phyloP scores from a whole-genome alignment of 2,329 filamentous ascomycete species.

The Cladophialophora immunda region DNA sequence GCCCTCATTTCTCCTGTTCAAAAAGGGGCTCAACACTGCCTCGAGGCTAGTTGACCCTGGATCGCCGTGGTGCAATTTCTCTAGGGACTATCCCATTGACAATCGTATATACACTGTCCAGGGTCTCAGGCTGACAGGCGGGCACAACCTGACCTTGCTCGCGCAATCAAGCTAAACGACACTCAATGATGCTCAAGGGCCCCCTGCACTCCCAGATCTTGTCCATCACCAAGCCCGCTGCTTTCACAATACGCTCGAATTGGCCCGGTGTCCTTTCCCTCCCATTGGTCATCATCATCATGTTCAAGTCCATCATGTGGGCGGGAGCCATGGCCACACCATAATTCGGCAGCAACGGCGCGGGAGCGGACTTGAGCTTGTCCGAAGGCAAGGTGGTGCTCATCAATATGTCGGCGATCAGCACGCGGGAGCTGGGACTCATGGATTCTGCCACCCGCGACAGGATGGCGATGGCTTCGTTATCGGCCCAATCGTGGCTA shows the following conservation, averaged over 20 bases:
- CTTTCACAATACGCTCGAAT: conserved; percentile 16
- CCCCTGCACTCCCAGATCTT: conserved; percentile 24
- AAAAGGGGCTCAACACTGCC: no score
- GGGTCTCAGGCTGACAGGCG: neutral
- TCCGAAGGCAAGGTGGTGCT: conserved; percentile 10
- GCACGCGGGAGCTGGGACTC: conserved; percentile 9
- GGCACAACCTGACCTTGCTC: neutral
- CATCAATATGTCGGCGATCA: conserved; percentile 21
- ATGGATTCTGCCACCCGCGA: conserved; percentile 17
- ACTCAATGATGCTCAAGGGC: conserved; percentile 25
- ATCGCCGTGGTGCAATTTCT: neutral
- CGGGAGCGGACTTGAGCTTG: conserved; percentile 3
- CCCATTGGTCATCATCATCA: conserved; percentile 25
- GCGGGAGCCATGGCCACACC: conserved; percentile 15
- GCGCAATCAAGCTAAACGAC: conserved; percentile 3
- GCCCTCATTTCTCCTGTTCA: no score
- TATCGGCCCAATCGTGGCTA: conserved; percentile 23
- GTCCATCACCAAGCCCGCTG: conserved; percentile 12
- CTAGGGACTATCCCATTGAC: neutral
- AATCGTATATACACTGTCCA: neutral
- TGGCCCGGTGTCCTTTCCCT: conserved; percentile 19
- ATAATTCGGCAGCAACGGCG: conserved; percentile 22
- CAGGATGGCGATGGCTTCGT: conserved; percentile 14
- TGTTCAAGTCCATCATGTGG: conserved; percentile 26
- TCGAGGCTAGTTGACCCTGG: neutral